phyloP scores from a whole-genome alignment of 345 rosid genomes.

The Eucalyptus paniculata region DNA sequence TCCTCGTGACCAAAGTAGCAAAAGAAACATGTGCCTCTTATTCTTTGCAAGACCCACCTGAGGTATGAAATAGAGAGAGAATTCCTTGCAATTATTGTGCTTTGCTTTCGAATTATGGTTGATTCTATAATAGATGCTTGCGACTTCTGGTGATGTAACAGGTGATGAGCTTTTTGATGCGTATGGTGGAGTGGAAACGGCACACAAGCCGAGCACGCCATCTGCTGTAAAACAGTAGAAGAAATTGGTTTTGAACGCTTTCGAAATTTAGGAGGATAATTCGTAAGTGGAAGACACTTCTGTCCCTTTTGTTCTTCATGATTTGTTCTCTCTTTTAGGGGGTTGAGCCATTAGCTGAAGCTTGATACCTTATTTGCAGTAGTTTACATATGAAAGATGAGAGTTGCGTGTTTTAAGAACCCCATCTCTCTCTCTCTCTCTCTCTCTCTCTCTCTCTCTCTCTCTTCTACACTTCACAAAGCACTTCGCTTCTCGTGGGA shows the following conservation, averaged over 20 bases:
- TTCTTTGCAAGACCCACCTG: constrained; percentile 79
- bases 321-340: background rate
- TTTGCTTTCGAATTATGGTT: background rate
- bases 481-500: background rate
- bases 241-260: background rate
- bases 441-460: background rate
- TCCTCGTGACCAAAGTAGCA: constrained; percentile 75
- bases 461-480: background rate
- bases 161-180: constrained; percentile 67
- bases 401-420: background rate
- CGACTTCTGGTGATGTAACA: constrained; percentile 2
- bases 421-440: background rate
- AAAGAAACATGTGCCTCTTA: constrained; percentile 85
- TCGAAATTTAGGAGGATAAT: background rate
- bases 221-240: background rate
- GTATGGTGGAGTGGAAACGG: constrained; percentile 69
- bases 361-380: background rate
- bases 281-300: background rate
- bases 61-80: constrained; percentile 15
- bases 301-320: background rate
- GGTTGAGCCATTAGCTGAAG: background rate
- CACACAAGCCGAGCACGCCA: background rate
- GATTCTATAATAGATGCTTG: background rate
- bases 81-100: background rate
- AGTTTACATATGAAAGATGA: background rate